Percentiles rank a stretch among this genome's conserved stretches.
These are phyloP conservation scores for Phylloporus sp. DNA, from an alignment of 768 basidiomycete species.

Conservation along the genomic window DNA sequence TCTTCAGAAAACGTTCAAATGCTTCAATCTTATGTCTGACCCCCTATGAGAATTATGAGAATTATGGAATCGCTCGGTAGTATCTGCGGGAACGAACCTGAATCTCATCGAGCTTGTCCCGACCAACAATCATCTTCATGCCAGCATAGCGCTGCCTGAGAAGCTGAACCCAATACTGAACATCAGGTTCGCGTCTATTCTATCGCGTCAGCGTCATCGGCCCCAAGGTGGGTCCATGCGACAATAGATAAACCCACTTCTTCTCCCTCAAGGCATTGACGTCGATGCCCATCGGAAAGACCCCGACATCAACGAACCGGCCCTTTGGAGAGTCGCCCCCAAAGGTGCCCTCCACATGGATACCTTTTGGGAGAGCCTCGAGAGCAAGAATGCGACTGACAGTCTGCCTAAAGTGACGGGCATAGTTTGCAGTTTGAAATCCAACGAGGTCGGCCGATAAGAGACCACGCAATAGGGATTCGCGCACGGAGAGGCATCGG, in stretches of 20 bases:
- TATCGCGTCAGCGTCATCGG: conserved; percentile 3
- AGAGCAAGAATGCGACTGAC: conserved; percentile 74
- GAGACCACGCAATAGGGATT: conserved; percentile 77
- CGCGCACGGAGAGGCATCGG: conserved; percentile 78
- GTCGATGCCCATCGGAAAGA: conserved; percentile 91
- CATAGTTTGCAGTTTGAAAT: conserved; percentile 85
- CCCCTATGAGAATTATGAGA: conserved; percentile 38
- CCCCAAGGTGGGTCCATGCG: background rate
- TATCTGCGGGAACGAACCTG: conserved; percentile 34
- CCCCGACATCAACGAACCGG: conserved; percentile 78
- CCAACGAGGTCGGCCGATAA: conserved; percentile 93
- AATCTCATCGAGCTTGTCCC: conserved; percentile 86
- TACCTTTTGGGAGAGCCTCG: conserved; percentile 81
- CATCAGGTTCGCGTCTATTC: conserved; percentile 65
- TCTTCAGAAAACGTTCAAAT: conserved; percentile 78
- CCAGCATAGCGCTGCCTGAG: conserved; percentile 80
- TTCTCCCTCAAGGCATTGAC: conserved; percentile 62
- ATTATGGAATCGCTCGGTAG: background rate
- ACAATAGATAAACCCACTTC: conserved; percentile 41
- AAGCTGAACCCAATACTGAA: conserved; percentile 75
- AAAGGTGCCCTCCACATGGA: conserved; percentile 48
- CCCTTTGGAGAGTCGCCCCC: conserved; percentile 27
- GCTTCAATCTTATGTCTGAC: conserved; percentile 81
- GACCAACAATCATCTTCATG: conserved; percentile 82
- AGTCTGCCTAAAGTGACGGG: conserved; percentile 82